Percentiles rank a stretch among this genome's conserved stretches.
phyloP scores from a whole-genome alignment of 2,329 filamentous ascomycete species.

The Cladophialophora bantiana region DNA sequence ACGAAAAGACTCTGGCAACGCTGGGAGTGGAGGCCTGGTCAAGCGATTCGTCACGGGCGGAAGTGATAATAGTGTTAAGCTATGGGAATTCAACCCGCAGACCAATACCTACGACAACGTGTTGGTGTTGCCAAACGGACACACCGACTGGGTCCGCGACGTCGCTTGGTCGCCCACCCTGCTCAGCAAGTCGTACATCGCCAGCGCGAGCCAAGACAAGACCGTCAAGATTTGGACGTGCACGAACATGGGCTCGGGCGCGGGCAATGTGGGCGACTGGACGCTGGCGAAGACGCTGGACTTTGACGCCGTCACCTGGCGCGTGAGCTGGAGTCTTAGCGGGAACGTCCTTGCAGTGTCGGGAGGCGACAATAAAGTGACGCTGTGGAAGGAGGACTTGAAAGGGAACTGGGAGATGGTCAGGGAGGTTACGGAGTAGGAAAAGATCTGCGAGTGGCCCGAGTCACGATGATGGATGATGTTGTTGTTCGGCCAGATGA shows the following conservation, averaged over 20 bases:
- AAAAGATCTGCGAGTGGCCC: not conserved
- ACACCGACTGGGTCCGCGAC: conserved; percentile 96
- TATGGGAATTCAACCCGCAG: conserved; percentile 81
- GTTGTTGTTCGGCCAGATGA: too few species aligned
- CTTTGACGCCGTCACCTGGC: conserved; percentile 91
- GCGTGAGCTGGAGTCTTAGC: conserved; percentile 96
- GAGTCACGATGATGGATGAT: too few species aligned
- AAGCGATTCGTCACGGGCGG: conserved; percentile 93
- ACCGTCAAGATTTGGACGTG: conserved; percentile 97
- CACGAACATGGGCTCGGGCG: conserved; percentile 52
- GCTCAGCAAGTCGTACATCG: conserved; percentile 94
- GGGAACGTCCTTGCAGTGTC: conserved; percentile 95
- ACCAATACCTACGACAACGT: conserved; percentile 60
- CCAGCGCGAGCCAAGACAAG: conserved; percentile 93
- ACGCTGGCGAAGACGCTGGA: conserved; percentile 76
- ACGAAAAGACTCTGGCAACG: conserved; percentile 68
- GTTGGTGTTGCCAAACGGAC: conserved; percentile 71
- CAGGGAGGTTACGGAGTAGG: conserved; percentile 90
- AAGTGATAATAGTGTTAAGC: conserved; percentile 89
- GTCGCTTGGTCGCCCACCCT: conserved; percentile 97
- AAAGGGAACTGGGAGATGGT: conserved; percentile 97
- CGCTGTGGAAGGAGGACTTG: conserved; percentile 97
- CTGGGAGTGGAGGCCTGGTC: conserved; percentile 49
- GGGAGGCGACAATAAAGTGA: conserved; percentile 95
- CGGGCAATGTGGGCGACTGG: conserved; percentile 75